Evolutionary conservation across 306 rosid species (phyloP).

Genomic region (Trifolium pratense): DNA sequence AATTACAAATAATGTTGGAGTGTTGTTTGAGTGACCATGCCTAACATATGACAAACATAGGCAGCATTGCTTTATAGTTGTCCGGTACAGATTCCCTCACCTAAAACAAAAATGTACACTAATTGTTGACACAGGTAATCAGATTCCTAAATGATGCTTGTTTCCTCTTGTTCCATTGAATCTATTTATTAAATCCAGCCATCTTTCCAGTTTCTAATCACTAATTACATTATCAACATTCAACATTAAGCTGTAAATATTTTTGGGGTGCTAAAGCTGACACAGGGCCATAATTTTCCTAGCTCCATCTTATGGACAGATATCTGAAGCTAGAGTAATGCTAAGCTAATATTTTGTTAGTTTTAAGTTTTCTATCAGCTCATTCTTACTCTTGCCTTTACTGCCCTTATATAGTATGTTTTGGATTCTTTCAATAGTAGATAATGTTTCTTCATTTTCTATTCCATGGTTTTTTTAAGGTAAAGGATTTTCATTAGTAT

Average conservation of each 20-base stretch:
- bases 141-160: not conserved
- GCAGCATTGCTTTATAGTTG: constrained; percentile 2
- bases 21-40: constrained; percentile 6
- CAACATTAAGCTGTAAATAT: not conserved
- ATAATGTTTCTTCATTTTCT: constrained; percentile 16
- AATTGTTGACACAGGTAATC: not conserved
- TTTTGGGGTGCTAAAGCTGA: not conserved
- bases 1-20: not conserved
- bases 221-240: not conserved
- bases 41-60: not conserved
- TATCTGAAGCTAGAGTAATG: not conserved
- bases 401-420: constrained; percentile 1
- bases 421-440: not conserved
- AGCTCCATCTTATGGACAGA: not conserved
- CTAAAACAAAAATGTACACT: not conserved
- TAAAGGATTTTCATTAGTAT: constrained; percentile 2
- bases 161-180: not conserved
- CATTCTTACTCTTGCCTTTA: constrained; percentile 1
- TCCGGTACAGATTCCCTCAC: not conserved
- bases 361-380: not conserved
- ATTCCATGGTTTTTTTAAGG: not conserved
- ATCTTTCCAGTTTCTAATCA: not conserved
- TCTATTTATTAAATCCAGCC: constrained; percentile 1
- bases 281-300: not conserved
- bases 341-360: constrained; percentile 2